Evolutionary conservation across 2,329 filamentous ascomycete genomes (phyloP), one percentile per base, ranked within the genome.

Genomic region (Pseudopithomyces maydicus): DNA sequence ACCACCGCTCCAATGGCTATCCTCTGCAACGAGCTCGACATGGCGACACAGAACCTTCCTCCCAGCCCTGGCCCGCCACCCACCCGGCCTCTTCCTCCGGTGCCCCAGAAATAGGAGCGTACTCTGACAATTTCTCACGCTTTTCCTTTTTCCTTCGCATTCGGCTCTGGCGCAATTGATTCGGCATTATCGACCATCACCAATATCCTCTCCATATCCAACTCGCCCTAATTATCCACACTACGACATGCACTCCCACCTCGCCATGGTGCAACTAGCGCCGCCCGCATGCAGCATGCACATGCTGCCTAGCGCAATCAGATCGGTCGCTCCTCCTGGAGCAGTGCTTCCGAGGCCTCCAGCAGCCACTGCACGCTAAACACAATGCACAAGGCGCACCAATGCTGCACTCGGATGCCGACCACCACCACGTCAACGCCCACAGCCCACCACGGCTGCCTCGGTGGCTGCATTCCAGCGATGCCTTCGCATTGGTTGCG

Each of bases 41-140:
- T 76, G 73, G 62, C 70, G 55, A 66, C 70, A 47, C 68, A 78
- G 56, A 79, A 77, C 68, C 77, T 80, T 43, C 78, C 78, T 57
- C 79, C 79, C 32, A 80, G 77, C 74, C 79, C 79, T 39, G 78
- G 79, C 54, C 79, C 79, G 60, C 78, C 79, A 68, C 79, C 79
- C 61, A 80, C 76, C 53, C 73, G 79, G 55, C 79, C 79, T 65
- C 72, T 81, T 45, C 79, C 79, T 63, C 78, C 78, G 33, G 72
- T 80, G 38, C 79, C 79, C 23, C 74, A 71, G 54, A 78, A 79
- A 72, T 78, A 78, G 67, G 63, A 47, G 35, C 32, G n/a, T 38
- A 38, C 44, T 39, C 47, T 26, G 26, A 49, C 55, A 17, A 26
- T 39, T 12, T 46, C 22, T n/a, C 44, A 61, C 59, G 53, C 58